phyloP scores from a whole-genome alignment of 352 stramenopile species.

The Phytophthora litchii region DNA sequence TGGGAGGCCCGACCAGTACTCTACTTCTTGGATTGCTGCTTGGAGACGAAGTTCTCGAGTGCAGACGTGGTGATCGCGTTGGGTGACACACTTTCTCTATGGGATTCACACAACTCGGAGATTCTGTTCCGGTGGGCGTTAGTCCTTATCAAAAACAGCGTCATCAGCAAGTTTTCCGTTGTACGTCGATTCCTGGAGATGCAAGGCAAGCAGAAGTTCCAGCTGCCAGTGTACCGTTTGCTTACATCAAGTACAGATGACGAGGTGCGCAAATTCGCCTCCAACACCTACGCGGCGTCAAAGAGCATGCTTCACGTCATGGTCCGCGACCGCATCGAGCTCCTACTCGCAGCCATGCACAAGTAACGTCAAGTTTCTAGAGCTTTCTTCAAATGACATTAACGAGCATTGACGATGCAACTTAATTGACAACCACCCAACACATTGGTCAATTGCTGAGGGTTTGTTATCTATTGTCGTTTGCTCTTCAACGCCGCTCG shows the following conservation, averaged over 20 bases:
- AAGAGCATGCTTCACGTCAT: conserved; percentile 73
- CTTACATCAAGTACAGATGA: conserved; percentile 52
- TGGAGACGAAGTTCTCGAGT: conserved; percentile 48
- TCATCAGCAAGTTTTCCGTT: conserved; percentile 47
- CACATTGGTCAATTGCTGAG: background rate
- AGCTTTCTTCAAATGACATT: conserved; percentile 11
- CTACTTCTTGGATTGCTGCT: conserved; percentile 75
- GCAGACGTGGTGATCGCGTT: conserved; percentile 52
- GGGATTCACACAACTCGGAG: conserved; percentile 64
- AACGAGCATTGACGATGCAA: conserved; percentile 12
- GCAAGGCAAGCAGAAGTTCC: conserved; percentile 86
- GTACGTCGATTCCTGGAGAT: conserved; percentile 64
- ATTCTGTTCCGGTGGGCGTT: conserved; percentile 72
- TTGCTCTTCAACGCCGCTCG: conserved; percentile 26
- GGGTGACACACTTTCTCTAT: conserved; percentile 60
- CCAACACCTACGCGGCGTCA: conserved; percentile 48
- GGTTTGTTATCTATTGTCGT: conserved; percentile 6
- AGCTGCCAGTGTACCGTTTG: conserved; percentile 72
- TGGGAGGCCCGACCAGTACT: conserved; percentile 68
- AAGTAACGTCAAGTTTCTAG: conserved; percentile 12
- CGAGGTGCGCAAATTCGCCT: conserved; percentile 48
- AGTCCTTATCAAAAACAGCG: conserved; percentile 68
- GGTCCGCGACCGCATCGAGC: conserved; percentile 72
- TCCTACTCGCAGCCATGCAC: conserved; percentile 44
- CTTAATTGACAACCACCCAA: conserved; percentile 6